Conservation (phyloP, 192 early-diverging fungal species). For the Chytriomyces hyalinus region DNA sequence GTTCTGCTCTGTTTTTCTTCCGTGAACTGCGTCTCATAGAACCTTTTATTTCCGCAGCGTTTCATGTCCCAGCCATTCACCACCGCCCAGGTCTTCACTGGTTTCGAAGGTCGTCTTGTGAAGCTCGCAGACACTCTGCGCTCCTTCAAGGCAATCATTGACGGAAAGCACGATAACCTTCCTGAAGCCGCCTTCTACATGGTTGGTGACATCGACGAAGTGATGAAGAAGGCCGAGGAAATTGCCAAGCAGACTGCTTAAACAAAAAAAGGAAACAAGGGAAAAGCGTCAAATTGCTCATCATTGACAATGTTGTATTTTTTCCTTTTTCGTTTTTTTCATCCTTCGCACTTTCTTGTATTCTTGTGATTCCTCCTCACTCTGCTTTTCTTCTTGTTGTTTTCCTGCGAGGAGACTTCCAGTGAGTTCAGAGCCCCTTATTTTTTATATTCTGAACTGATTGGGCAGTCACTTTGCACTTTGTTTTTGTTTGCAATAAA, state of each 20-base stretch:
- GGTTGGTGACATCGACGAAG: slow-evolving; percentile 96
- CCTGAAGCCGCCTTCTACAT: slow-evolving; percentile 99
- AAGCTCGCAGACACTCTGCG: slow-evolving; percentile 85
- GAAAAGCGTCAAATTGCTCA: too few relatives aligned
- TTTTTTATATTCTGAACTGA: too few relatives aligned
- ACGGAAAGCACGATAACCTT: slow-evolving; percentile 93
- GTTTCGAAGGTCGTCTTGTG: slow-evolving; percentile 95
- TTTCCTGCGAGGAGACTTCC: too few relatives aligned
- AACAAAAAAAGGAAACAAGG: neutral
- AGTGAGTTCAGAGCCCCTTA: too few relatives aligned
- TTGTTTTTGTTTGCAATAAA: too few relatives aligned
- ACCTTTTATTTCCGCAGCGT: slow-evolving; percentile 51
- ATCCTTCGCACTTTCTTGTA: neutral
- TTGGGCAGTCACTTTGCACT: too few relatives aligned
- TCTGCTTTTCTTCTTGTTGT: neutral
- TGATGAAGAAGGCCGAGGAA: slow-evolving; percentile 85
- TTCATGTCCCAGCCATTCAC: slow-evolving; percentile 99
- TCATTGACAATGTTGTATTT: neutral
- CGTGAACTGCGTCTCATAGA: neutral
- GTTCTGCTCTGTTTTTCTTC: neutral
- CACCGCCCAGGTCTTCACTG: slow-evolving; percentile 96
- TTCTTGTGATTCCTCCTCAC: neutral
- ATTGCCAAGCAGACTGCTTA: slow-evolving; percentile 68
- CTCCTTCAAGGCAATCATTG: slow-evolving; percentile 96
- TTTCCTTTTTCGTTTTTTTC: neutral